Evolutionary conservation across 2,329 filamentous ascomycete genomes (phyloP).

Genomic region (Curvularia verruculosa): DNA sequence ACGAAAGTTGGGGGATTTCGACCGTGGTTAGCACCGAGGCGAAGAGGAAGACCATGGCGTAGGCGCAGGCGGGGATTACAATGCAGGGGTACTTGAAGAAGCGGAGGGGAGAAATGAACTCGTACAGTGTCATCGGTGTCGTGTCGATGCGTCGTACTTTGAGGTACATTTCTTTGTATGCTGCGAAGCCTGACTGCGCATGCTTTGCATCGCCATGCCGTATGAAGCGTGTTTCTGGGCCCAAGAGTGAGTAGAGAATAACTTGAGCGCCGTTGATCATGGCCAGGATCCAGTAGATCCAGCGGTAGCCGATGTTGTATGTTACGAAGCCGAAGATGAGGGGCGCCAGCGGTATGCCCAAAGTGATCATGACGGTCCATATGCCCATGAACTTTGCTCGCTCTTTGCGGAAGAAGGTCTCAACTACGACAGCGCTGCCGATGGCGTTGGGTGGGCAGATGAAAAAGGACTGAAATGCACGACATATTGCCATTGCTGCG

Average conservation of each 20-base stretch:
- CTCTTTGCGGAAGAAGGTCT: slow-evolving; percentile 64
- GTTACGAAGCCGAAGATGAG: slow-evolving; percentile 56
- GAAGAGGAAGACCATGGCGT: slow-evolving; percentile 65
- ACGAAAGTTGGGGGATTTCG: slow-evolving; percentile 66
- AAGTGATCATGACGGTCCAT: slow-evolving; percentile 61
- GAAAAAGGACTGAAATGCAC: slow-evolving; percentile 62
- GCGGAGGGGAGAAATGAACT: slow-evolving; percentile 60
- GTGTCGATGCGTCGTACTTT: slow-evolving; percentile 60
- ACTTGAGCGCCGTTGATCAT: slow-evolving; percentile 65
- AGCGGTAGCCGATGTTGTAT: slow-evolving; percentile 60
- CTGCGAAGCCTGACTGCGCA: slow-evolving; percentile 32
- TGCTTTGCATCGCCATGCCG: slow-evolving; percentile 47
- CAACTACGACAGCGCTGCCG: slow-evolving; percentile 63
- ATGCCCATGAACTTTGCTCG: slow-evolving; percentile 62
- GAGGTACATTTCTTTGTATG: slow-evolving; percentile 54
- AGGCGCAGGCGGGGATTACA: slow-evolving; percentile 58
- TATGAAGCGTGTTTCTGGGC: slow-evolving; percentile 61
- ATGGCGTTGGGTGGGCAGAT: slow-evolving; percentile 62
- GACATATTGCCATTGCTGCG: slow-evolving; percentile 57
- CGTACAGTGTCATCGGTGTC: slow-evolving; percentile 54
- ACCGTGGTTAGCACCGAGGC: slow-evolving; percentile 61
- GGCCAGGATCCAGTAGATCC: slow-evolving; percentile 65
- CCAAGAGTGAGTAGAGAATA: slow-evolving; percentile 60
- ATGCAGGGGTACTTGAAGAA: slow-evolving; percentile 57
- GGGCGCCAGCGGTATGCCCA: slow-evolving; percentile 55